Conservation (phyloP, 2,329 filamentous ascomycete species). For the Trichoderma harzianum region DNA sequence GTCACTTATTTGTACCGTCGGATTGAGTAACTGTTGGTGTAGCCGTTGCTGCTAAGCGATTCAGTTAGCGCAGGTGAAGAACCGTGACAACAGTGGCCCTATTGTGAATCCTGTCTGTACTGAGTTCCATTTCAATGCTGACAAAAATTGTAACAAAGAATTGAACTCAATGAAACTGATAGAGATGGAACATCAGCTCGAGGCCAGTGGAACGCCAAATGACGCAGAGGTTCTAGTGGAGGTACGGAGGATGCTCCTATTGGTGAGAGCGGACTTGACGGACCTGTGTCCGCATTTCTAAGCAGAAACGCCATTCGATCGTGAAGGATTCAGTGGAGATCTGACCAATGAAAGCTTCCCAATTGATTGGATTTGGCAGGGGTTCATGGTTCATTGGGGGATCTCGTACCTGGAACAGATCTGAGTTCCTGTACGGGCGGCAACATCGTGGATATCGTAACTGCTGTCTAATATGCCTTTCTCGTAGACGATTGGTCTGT, state of each 20-base stretch:
- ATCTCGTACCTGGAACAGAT: background rate
- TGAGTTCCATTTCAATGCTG: background rate
- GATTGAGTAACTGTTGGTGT: background rate
- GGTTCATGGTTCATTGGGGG: background rate
- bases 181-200: background rate
- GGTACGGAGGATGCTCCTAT: conserved; percentile 7
- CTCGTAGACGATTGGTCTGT: background rate
- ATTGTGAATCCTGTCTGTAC: background rate
- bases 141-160: background rate
- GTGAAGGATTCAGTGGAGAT: background rate
- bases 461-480: background rate
- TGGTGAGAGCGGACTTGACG: conserved; percentile 20
- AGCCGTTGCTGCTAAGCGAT: background rate
- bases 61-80: background rate
- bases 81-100: background rate
- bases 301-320: background rate
- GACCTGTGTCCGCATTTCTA: conserved; percentile 17
- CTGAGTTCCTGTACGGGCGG: background rate
- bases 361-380: background rate
- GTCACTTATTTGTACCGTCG: background rate
- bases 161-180: background rate
- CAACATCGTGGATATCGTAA: background rate
- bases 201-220: background rate
- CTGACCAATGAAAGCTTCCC: background rate
- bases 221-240: background rate